Percentiles rank a stretch among this genome's conserved stretches.
Conservation (phyloP, 2,329 filamentous ascomycete genomes). For the Diaporthe batatas region DNA sequence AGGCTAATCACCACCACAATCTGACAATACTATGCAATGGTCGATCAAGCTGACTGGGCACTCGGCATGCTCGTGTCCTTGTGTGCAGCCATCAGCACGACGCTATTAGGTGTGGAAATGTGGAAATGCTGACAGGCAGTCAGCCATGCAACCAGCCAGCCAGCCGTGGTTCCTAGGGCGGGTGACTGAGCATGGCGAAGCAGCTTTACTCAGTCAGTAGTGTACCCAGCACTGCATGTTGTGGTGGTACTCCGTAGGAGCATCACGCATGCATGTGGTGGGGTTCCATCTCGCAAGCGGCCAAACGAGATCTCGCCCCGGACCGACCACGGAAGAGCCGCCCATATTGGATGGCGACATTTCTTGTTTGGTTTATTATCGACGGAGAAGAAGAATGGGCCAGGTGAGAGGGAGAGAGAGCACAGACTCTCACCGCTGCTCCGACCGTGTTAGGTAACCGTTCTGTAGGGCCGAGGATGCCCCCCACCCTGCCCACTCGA, state of each 20-base stretch:
- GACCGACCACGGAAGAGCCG: conserved; percentile 26
- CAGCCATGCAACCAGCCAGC: conserved; percentile 20
- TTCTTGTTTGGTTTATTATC: background rate
- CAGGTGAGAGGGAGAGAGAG: background rate
- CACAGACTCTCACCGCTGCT: conserved; percentile 34
- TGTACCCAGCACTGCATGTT: background rate
- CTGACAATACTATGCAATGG: background rate
- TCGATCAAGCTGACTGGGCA: conserved; percentile 19
- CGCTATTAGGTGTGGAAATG: conserved; percentile 13
- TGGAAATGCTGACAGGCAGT: conserved; percentile 20
- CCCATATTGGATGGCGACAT: conserved; percentile 17
- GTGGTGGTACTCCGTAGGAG: conserved; percentile 1
- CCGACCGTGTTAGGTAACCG: conserved; percentile 11
- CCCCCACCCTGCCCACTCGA: background rate
- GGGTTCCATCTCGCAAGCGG: conserved; percentile 25
- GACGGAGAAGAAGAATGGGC: too few relatives aligned
- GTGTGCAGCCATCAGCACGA: conserved; percentile 31
- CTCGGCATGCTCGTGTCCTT: conserved; percentile 25
- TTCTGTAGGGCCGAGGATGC: conserved; percentile 24
- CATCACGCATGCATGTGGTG: conserved; percentile 19
- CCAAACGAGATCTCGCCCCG: conserved; percentile 16
- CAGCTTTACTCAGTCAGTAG: background rate
- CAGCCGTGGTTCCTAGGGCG: background rate
- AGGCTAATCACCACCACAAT: conserved; percentile 6
- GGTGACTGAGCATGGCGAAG: conserved; percentile 16